phyloP scores from a whole-genome alignment of 495 filamentous ascomycete genomes.

The Talaromyces wortmannii region DNA sequence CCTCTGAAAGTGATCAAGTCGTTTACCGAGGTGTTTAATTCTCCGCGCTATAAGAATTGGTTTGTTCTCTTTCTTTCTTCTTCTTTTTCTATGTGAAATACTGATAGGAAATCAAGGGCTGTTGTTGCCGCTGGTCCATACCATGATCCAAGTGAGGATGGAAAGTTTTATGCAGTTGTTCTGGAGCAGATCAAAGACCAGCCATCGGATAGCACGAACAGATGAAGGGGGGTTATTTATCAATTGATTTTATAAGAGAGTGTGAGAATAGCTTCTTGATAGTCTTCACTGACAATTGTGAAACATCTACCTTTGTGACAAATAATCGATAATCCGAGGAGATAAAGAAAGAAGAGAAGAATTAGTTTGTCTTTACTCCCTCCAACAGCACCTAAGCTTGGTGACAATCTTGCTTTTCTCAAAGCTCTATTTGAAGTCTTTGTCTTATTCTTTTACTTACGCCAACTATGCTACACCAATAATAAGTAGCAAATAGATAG shows the following conservation, averaged over 20 bases:
- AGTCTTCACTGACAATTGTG: too few relatives aligned
- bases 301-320: too few relatives aligned
- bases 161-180: constrained; percentile 38
- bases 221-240: neutral
- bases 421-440: too few relatives aligned
- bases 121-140: constrained; percentile 32
- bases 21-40: constrained; percentile 41
- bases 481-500: too few relatives aligned
- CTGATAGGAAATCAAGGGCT: constrained; percentile 19
- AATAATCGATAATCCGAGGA: too few relatives aligned
- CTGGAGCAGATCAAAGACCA: constrained; percentile 21
- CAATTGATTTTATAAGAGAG: neutral
- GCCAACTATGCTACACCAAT: too few relatives aligned
- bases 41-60: constrained; percentile 39
- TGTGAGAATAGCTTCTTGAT: too few relatives aligned
- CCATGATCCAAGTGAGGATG: constrained; percentile 31
- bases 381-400: too few relatives aligned
- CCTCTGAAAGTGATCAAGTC: constrained; percentile 28
- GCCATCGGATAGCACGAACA: neutral
- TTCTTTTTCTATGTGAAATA: constrained; percentile 5
- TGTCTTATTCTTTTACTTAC: too few relatives aligned
- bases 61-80: constrained; percentile 5
- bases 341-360: too few relatives aligned
- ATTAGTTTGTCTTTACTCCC: too few relatives aligned
- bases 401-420: too few relatives aligned